Base-by-base conservation (phyloP, 208 protist species). In the Trypanosoma platydactyli region DNA sequence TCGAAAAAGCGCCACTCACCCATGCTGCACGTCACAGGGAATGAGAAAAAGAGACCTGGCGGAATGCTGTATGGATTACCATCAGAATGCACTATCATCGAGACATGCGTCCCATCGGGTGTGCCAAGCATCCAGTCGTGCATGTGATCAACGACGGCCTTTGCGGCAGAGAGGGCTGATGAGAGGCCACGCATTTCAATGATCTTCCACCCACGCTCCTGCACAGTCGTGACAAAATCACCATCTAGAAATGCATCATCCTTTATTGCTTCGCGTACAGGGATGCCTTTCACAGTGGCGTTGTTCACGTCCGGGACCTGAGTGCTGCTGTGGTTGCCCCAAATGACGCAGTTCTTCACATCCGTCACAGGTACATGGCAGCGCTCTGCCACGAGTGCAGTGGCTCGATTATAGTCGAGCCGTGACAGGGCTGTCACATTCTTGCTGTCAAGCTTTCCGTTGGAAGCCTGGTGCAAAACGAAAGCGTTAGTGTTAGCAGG, bases 401-500 rank as follows among this genome's bases (percentile, higher is more conserved):
- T 71, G 18, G 90, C 86, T 58, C 97, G 90, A 81, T 99, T 98
- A 76, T 98, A 96, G 84, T 99, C 98, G 20, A 99, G 93, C 30
- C 97, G 89, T 12, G 97, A 98, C 51, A 99, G 84, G 13, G 96
- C 92, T 12, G 94, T 95, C 53, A 99, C 97, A 76, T 99, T 95
- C 58, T 83, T 68, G 11, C 78, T 71, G 18, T 92, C 84, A 15
- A 98, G 49, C 61, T 82, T 88, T 20, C 77, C 84, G 13, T 84
- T 71, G 12, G 83, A 53, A 30, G 77, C 64, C 27, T 89, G 68
- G n/a, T 98, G 94, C 18, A 97, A 80, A 56, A 99, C 94, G 18
- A 98, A 74, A 0, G 91, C 89, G 76, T 99, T 99, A 25, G 98
- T 99, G 80, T 99, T 99, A 30, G 98, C 97, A 16, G 98, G 98